Base-by-base conservation (phyloP, 768 basidiomycete genomes). In the Hortiboletus flavorubellus region DNA sequence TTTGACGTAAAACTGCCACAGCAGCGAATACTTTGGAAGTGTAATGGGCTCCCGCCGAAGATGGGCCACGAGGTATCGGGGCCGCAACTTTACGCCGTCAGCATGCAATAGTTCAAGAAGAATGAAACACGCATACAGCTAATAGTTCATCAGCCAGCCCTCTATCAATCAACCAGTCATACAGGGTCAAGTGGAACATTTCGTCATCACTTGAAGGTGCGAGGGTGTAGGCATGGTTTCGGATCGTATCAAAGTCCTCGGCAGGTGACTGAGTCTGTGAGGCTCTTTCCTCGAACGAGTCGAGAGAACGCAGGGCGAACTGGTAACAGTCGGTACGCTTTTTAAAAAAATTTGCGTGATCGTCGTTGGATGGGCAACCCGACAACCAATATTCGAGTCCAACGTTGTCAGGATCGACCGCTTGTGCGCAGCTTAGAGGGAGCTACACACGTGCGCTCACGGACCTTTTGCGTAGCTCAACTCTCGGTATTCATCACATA, bases 1-100 rank as follows among this genome's bases (percentile, higher is more conserved):
- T 64, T 96, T 91, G 49, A 96, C 93, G 66, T 97, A 96, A 73
- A 92, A 98, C 64, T 98, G 92, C 97, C 97, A 98, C 3, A 98
- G 76, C 2, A 99, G 74, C 63, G 98, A 91, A 64, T 81, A 85
- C 67, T 94, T 93, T 60, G 89, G 81, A 15, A 89, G 84, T 1
- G 87, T 87, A 2, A 80, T 73, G 18, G 93, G 93, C 53, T 92
- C 89, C 49, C 90, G 82, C 59, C 81, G 80, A 30, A 98, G 83
- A 72, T 95, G 92, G 5, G 86, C 83, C 69, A 97, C 96, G 46
- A 98, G 82, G 73, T 88, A 97, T 16, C 83, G 78, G 0, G 94
- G 92, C 40, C 89, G 84, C 77, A 93, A 86, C 91, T 93, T 64
- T 21, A 47, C 38, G 26, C 53, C 23, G 41, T 64, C 51, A 64